Evolutionary conservation across 2,329 filamentous ascomycete species (phyloP).

Genomic region (Ilyonectria sp.): DNA sequence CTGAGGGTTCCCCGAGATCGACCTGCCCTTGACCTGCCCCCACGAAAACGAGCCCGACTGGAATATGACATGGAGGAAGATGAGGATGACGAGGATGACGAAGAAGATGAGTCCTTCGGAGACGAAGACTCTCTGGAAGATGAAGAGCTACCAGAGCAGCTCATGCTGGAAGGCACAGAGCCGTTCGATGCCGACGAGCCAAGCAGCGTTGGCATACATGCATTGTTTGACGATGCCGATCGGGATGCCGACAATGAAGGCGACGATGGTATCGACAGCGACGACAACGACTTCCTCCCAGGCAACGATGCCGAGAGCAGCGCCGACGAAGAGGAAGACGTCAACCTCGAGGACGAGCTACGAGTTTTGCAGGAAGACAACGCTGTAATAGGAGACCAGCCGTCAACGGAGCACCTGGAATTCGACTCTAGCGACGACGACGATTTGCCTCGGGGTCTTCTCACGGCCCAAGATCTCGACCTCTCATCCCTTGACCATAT

Average conservation of each 20-base stretch:
- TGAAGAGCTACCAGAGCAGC: constrained; percentile 44
- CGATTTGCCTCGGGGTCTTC: constrained; percentile 19
- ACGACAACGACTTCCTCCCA: constrained; percentile 50
- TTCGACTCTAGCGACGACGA: neutral
- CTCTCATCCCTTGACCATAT: constrained; percentile 51
- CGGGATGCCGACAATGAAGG: constrained; percentile 30
- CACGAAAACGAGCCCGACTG: constrained; percentile 77
- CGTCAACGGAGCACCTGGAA: constrained; percentile 25
- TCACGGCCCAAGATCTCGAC: constrained; percentile 29
- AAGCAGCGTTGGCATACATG: constrained; percentile 38
- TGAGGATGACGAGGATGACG: constrained; percentile 52
- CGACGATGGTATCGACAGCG: constrained; percentile 33
- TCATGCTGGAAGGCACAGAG: constrained; percentile 53
- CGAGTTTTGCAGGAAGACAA: constrained; percentile 38
- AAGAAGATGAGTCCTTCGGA: constrained; percentile 54
- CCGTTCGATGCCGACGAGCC: constrained; percentile 27
- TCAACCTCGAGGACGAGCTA: constrained; percentile 40
- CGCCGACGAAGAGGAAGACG: constrained; percentile 31
- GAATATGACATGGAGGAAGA: constrained; percentile 54
- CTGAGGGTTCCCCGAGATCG: constrained; percentile 72
- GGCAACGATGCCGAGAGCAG: constrained; percentile 40
- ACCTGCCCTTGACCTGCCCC: constrained; percentile 79
- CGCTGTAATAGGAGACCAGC: constrained; percentile 45
- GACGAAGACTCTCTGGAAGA: constrained; percentile 51
- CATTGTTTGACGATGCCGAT: constrained; percentile 43